Evolutionary conservation across 163 green algal genomes (phyloP), one percentile per base, ranked within the genome.

Genomic region (Scenedesmus sp.): DNA sequence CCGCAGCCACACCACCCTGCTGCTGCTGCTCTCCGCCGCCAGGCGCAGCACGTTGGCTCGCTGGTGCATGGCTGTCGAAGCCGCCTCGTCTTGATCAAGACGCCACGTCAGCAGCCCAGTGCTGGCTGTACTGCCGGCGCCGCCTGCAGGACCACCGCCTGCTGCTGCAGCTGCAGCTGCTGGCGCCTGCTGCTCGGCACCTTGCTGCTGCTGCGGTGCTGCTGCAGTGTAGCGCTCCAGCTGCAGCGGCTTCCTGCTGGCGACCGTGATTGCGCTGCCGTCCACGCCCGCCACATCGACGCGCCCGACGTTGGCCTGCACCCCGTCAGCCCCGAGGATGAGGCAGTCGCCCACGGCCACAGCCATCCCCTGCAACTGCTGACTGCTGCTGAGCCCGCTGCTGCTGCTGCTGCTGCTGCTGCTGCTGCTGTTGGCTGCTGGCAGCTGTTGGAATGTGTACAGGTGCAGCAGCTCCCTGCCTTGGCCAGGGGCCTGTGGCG

Each of bases 11-110:
- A 51, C 84, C 43, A 70, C 83, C 46, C 79, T 81, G 22, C 80
- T 81, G 9, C 83, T 53, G 26, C 86, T 93, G 83, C 80, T 80
- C 20, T 79, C 79, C 0, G 80, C 35, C 10, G 91, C 72, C 16
- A 96, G 84, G 40, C 85, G 13, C 24, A 97, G 87, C 49, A 99
- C 91, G 84, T 96, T 97, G 53, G 89, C 81, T 6, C 97, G 93
- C 93, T 97, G 92, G 35, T 92, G 89, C 59, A 91, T 91, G 53
- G 95, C 96, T 4, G 93, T 93, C 22, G 93, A 96, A 24, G 93
- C 91, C 18, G 96, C 85, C 46, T 99, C 97, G 56, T 99, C 96
- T 9, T 94, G 91, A 92, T 99, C 97, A 15, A 99, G 70, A 9
- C 97, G 95, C 97, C 97, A 99, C n/a, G 18, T 59, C 61, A 89